Evolutionary conservation across 2,329 filamentous ascomycete species (phyloP), one percentile per base, ranked within the genome.

Genomic region (Cladorrhinum sp.): DNA sequence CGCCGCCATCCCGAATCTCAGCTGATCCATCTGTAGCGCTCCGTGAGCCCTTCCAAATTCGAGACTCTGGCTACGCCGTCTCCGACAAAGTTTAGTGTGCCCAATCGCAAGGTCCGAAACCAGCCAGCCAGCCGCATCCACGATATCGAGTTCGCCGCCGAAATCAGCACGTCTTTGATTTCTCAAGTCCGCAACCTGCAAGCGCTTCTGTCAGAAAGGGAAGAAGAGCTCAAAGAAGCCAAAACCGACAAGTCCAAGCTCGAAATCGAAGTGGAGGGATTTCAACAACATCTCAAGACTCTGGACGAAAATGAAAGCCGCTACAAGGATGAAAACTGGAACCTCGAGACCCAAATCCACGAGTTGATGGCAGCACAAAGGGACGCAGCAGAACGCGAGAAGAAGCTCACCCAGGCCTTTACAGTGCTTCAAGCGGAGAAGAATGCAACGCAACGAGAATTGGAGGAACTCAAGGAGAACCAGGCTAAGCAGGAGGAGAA

Each of bases 301-400:
- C 80, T 97, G 46, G 93, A 97, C 68, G 95, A 99, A 75, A 96
- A 90, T 72, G 95, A 99, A 74, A 90, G 96, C 70, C 88, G 91
- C 57, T 96, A 96, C 78, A 98, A 97, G 76, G 95, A 99, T 71
- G 95, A 98, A 75, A 99, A 98, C 73, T 99, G 95, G 95, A 94
- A 90, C 65, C 82, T 99, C 39, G 95, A 99, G 75, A 96, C 93
- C 0, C 91, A 92, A 69, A 83, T 96, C 21, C 95, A 96, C 69
- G 93, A 98, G 65, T 80, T 94, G 48, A 82, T 90, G 57, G 83
- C 88, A 7, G 81, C 85, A 16, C 84, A 89, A 64, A 91, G 88
- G 71, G 91, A 96, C 52, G 84, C 90, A 1, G 80, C 87, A 14
- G 92, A 95, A 71, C 89, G 89, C 63, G 92, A 97, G 74, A 90